phyloP scores from a whole-genome alignment of 2,329 filamentous ascomycete genomes.

The Fusarium nodosum region DNA sequence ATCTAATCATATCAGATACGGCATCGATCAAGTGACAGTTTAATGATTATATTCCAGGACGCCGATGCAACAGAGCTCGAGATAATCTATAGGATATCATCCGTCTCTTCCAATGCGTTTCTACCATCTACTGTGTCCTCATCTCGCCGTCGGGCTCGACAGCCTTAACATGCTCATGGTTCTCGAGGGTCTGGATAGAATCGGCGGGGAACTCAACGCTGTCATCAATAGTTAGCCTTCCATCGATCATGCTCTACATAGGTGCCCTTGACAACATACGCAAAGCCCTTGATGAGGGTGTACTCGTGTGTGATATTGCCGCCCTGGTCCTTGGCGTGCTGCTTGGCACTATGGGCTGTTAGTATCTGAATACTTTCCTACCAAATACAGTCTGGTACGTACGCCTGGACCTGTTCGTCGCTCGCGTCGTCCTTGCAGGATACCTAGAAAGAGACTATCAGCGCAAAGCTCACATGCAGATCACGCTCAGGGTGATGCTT shows the following conservation, averaged over 20 bases:
- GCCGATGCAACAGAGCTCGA: slow-evolving; percentile 26
- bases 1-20: too few species aligned
- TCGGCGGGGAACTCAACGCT: slow-evolving; percentile 82
- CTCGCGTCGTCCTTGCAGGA: slow-evolving; percentile 81
- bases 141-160: slow-evolving; percentile 83
- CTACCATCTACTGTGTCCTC: slow-evolving; percentile 72
- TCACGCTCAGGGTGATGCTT: slow-evolving; percentile 40
- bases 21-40: background rate
- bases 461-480: background rate
- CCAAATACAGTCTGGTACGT: slow-evolving; percentile 48
- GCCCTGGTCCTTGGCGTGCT: slow-evolving; percentile 79
- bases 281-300: slow-evolving; percentile 90
- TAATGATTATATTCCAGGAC: slow-evolving; percentile 26
- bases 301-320: slow-evolving; percentile 89
- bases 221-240: slow-evolving; percentile 3
- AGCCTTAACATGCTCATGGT: slow-evolving; percentile 76
- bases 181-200: slow-evolving; percentile 73
- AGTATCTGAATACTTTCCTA: background rate
- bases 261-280: slow-evolving; percentile 69
- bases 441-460: slow-evolving; percentile 67
- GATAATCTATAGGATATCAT: slow-evolving; percentile 26
- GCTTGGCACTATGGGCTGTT: slow-evolving; percentile 74
- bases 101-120: slow-evolving; percentile 10
- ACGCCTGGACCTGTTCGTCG: slow-evolving; percentile 76
- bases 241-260: background rate